phyloP scores from a whole-genome alignment of 352 stramenopile species.

The Blastocystis hominis region DNA sequence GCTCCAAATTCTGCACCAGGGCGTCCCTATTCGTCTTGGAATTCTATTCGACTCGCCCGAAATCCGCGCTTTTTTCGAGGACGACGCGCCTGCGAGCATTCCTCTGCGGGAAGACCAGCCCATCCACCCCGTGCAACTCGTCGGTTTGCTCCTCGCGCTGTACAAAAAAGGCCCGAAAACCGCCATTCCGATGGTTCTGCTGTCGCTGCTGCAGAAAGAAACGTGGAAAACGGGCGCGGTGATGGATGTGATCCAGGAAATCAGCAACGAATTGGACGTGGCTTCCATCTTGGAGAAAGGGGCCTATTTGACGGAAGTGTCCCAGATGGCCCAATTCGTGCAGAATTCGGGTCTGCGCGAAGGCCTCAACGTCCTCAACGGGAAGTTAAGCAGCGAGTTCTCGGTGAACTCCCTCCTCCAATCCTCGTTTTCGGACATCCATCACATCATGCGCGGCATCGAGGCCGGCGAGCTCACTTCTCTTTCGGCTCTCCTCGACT shows the following conservation, averaged over 20 bases:
- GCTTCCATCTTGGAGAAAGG: neutral
- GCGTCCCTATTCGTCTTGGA: conserved; percentile 61
- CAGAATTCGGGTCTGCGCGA: neutral
- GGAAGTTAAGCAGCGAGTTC: neutral
- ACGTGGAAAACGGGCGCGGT: neutral
- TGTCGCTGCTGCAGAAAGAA: neutral
- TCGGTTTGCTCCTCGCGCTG: neutral
- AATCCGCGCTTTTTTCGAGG: neutral
- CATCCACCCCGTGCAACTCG: neutral
- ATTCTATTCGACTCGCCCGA: conserved; percentile 58
- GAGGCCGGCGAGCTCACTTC: neutral
- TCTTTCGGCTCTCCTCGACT: neutral
- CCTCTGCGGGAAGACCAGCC: neutral
- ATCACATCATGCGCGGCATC: neutral
- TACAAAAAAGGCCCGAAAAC: neutral
- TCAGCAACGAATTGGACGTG: neutral
- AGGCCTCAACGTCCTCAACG: neutral
- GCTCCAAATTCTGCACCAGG: conserved; percentile 43
- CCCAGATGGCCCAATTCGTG: neutral
- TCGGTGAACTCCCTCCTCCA: neutral
- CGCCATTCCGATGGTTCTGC: conserved; percentile 7
- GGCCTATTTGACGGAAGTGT: neutral
- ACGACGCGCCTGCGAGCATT: neutral
- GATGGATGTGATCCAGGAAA: neutral
- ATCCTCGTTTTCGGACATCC: neutral